phyloP scores from a whole-genome alignment of 345 rosid genomes.

The Moricandia arvensis region DNA sequence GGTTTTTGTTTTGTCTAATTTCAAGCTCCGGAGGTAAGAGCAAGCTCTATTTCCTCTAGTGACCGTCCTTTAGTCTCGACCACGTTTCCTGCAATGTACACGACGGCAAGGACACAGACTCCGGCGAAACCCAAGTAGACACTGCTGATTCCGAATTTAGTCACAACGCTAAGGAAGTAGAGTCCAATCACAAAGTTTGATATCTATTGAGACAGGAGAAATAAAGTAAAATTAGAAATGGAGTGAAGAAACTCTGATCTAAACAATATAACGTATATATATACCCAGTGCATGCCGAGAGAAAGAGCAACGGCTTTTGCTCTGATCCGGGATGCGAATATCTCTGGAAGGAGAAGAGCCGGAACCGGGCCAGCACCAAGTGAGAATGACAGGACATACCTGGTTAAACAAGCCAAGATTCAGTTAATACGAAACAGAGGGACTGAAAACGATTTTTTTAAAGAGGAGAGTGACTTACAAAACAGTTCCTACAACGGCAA shows the following conservation, averaged over 20 bases:
- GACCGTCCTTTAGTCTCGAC: conserved; percentile 97
- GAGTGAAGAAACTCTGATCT: background rate
- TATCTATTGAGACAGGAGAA: conserved; percentile 48
- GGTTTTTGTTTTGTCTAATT: background rate
- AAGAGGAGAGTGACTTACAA: conserved; percentile 54
- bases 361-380: conserved; percentile 99
- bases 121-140: conserved; percentile 81
- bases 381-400: conserved; percentile 93
- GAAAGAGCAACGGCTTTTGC: conserved; percentile 96
- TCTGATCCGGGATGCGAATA: conserved; percentile 93
- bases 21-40: conserved; percentile 54
- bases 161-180: conserved; percentile 86
- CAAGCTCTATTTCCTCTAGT: conserved; percentile 89
- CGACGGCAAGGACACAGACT: conserved; percentile 73
- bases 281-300: conserved; percentile 96
- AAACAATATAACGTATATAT: conserved; percentile 14
- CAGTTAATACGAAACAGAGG: background rate
- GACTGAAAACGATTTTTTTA: background rate
- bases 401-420: conserved; percentile 31
- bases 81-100: conserved; percentile 74
- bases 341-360: conserved; percentile 97
- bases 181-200: conserved; percentile 94
- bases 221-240: background rate
- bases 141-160: conserved; percentile 87
- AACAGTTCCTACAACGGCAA: conserved; percentile 93